Evolutionary conservation across 2,329 filamentous ascomycete species (phyloP), one percentile per base, ranked within the genome.

Genomic region (Rutstroemia sydowiana): DNA sequence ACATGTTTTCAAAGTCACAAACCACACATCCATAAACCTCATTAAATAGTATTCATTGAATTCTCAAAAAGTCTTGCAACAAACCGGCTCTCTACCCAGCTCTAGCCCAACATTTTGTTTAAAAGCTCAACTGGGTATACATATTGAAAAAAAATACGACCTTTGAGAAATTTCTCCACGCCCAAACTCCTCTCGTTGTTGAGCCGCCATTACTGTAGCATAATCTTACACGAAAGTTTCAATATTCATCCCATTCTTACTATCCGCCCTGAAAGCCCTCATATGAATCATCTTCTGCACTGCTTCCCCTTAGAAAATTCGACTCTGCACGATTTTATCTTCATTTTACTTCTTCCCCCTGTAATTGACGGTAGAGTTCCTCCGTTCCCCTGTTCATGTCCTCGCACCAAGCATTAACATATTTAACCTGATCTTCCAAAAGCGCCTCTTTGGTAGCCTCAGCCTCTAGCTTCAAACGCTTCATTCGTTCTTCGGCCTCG

Each of bases 321-420:
- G n/a, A n/a, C n/a, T 40, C 37, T 40, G n/a, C n/a, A 18, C 18
- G 11, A 11, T 18, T 40, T 18, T 10, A n/a, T 9, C 18, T 18
- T 40, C 37, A n/a, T 40, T 40, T 18, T 18, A 40, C 18, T 40
- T 40, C n/a, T 9, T 40, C 37, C n/a, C 37, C 37, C 7, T 40
- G 21, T 18, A 65, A 18, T 13, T 60, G 37, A 48, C 60, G 58
- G 37, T 66, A 66, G 8, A 67, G 28, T 30, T 59, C 55, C 45
- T 61, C 55, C 10, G 62, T 66, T 9, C 59, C 57, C n/a, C 48
- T 56, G 3, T 61, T 56, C 52, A 63, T 62, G 3, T 60, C 50
- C 30, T 54, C 32, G 1, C 40, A 46, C 62, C 58, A 65, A n/a
- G 16, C 46, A 20, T 54, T 46, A 8, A 65, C 39, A 18, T 45